A percentile compares a stretch with the other conserved stretches of the same genome.
Conservation (phyloP, 192 early-diverging fungal genomes). For the Coemansia interrupta region DNA sequence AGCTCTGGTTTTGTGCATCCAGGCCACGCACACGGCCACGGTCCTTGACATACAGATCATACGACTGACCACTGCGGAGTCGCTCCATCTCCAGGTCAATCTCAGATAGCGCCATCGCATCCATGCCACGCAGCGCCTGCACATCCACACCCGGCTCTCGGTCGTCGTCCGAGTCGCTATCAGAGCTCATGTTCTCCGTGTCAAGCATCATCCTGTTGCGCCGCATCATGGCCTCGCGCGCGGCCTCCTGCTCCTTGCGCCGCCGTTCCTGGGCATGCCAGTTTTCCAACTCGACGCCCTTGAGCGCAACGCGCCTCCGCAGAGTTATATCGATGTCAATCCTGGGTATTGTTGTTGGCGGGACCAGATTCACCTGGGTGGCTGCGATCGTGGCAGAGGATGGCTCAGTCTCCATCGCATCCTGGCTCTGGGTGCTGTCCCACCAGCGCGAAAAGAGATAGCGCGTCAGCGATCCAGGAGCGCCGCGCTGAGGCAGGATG, state of each 20-base stretch:
- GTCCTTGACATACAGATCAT: constrained; percentile 84
- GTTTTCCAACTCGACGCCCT: constrained; percentile 79
- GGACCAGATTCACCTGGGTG: constrained; percentile 14
- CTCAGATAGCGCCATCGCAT: constrained; percentile 34
- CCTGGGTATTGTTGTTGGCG: constrained; percentile 28
- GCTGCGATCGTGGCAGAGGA: neutral
- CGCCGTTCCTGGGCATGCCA: constrained; percentile 63
- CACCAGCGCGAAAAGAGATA: constrained; percentile 57
- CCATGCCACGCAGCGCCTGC: constrained; percentile 57
- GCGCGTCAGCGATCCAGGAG: constrained; percentile 65
- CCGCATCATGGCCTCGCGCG: constrained; percentile 63
- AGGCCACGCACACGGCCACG: constrained; percentile 65
- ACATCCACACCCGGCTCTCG: constrained; percentile 12
- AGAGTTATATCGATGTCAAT: constrained; percentile 38
- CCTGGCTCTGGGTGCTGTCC: constrained; percentile 21
- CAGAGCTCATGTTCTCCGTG: constrained; percentile 62
- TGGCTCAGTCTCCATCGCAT: neutral
- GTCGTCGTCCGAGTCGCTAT: constrained; percentile 36
- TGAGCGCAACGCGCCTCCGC: constrained; percentile 68
- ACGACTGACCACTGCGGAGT: constrained; percentile 55
- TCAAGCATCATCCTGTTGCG: constrained; percentile 71
- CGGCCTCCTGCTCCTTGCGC: constrained; percentile 67
- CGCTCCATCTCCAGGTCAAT: constrained; percentile 53
- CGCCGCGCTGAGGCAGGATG: constrained; percentile 74
- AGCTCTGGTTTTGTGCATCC: constrained; percentile 76